Evolutionary conservation across 106 monocot species (phyloP).

Genomic region (Platanthera zijinensis): DNA sequence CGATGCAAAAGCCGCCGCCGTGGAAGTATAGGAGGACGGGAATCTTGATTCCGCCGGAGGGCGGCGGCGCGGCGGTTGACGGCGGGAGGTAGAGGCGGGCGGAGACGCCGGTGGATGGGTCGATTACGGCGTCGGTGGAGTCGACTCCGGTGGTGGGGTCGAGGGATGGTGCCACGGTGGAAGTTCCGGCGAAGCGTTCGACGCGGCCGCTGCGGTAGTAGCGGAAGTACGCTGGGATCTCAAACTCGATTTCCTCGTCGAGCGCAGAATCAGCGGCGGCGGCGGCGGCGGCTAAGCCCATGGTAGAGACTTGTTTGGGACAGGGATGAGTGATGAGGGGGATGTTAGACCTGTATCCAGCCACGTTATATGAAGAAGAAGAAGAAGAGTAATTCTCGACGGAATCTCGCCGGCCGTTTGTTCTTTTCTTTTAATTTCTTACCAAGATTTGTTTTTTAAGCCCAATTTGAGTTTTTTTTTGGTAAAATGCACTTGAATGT

Average conservation of each 20-base stretch:
- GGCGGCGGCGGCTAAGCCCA: background rate
- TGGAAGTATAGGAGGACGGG: constrained; percentile 60
- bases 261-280: background rate
- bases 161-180: constrained; percentile 14
- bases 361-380: too few species aligned
- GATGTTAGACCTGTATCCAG: too few species aligned
- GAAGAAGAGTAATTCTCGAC: too few species aligned
- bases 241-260: constrained; percentile 12
- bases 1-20: constrained; percentile 54
- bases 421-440: too few species aligned
- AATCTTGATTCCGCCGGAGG: constrained; percentile 3
- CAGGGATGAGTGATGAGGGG: too few species aligned
- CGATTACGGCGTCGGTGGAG: constrained; percentile 37
- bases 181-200: constrained; percentile 15
- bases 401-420: too few species aligned
- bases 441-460: too few species aligned
- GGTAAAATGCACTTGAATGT: too few species aligned
- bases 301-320: background rate
- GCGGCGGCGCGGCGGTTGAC: background rate
- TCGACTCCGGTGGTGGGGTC: constrained; percentile 30
- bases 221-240: constrained; percentile 16
- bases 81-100: constrained; percentile 44
- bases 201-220: constrained; percentile 38
- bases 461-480: too few species aligned
- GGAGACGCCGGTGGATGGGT: constrained; percentile 21